Conservation (phyloP, 2,329 filamentous ascomycete genomes). For the Coniella vitis region DNA sequence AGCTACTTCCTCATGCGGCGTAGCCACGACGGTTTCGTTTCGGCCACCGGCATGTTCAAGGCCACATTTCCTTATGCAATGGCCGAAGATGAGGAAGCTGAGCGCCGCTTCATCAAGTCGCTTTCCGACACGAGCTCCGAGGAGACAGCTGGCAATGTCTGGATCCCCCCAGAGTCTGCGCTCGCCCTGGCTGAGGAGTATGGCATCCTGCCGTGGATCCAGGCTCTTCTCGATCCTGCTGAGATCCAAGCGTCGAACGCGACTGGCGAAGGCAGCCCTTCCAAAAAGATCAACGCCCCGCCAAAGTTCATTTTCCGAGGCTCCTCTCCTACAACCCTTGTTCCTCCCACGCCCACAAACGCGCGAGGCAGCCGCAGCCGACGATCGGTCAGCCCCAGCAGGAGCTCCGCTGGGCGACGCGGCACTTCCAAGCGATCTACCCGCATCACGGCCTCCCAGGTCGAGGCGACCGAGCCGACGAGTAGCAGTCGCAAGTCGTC, state of each 20-base stretch:
- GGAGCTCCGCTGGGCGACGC: slow-evolving; percentile 35
- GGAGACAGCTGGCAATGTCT: slow-evolving; percentile 93
- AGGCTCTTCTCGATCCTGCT: slow-evolving; percentile 82
- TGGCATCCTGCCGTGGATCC: slow-evolving; percentile 77
- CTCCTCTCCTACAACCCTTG: slow-evolving; percentile 34
- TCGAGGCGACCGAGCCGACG: slow-evolving; percentile 29
- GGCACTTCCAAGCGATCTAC: slow-evolving; percentile 44
- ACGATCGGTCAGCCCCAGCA: slow-evolving; percentile 52
- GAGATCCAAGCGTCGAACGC: slow-evolving; percentile 58
- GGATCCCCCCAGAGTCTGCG: slow-evolving; percentile 81
- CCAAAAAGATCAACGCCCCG: slow-evolving; percentile 72
- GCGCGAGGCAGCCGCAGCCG: slow-evolving; percentile 42
- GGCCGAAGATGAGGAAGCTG: slow-evolving; percentile 62
- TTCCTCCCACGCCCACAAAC: slow-evolving; percentile 42
- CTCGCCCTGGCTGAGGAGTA: slow-evolving; percentile 83
- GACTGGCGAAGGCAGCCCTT: slow-evolving; percentile 48
- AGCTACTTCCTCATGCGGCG: slow-evolving; percentile 96
- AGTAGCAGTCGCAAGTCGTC: slow-evolving; percentile 20
- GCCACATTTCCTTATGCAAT: slow-evolving; percentile 77
- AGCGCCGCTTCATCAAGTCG: slow-evolving; percentile 79
- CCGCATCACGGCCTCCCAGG: slow-evolving; percentile 34
- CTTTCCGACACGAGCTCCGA: slow-evolving; percentile 76
- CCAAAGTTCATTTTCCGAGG: slow-evolving; percentile 55
- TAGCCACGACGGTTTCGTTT: slow-evolving; percentile 77
- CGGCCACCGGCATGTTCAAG: slow-evolving; percentile 89